These are phyloP conservation scores for Botryotinia narcissicola DNA, from an alignment of 2,329 filamentous ascomycete genomes.

Conservation along the genomic window DNA sequence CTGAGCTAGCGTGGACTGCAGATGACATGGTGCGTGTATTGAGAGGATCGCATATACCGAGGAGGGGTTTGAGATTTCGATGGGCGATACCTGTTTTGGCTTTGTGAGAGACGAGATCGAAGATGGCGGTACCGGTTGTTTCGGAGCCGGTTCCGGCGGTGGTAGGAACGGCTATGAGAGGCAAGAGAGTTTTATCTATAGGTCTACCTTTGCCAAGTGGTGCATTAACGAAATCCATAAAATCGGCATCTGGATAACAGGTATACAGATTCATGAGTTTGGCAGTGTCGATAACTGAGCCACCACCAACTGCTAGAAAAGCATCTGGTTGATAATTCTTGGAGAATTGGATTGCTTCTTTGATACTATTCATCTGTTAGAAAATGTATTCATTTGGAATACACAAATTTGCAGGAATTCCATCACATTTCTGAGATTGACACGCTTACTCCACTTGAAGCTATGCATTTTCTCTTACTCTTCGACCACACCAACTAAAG, in stretches of 20 bases:
- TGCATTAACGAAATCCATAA: slow-evolving; percentile 96
- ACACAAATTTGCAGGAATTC: background rate
- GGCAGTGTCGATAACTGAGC: slow-evolving; percentile 95
- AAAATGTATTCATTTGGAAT: background rate
- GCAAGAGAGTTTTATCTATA: slow-evolving; percentile 67
- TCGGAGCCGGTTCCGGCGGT: slow-evolving; percentile 88
- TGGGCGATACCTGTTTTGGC: slow-evolving; percentile 97
- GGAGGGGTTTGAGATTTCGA: slow-evolving; percentile 88
- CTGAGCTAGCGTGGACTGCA: slow-evolving; percentile 87
- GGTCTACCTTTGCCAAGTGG: slow-evolving; percentile 82
- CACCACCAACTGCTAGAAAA: slow-evolving; percentile 88
- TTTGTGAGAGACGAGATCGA: slow-evolving; percentile 84
- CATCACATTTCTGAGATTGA: background rate
- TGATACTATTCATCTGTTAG: slow-evolving; percentile 56
- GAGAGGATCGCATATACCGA: slow-evolving; percentile 80
- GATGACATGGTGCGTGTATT: slow-evolving; percentile 97
- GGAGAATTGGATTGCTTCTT: slow-evolving; percentile 83
- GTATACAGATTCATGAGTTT: slow-evolving; percentile 98
- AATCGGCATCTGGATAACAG: slow-evolving; percentile 85
- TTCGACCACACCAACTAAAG: background rate
- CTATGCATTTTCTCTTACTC: background rate
- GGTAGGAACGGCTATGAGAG: slow-evolving; percentile 79
- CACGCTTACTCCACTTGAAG: background rate
- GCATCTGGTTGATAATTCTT: slow-evolving; percentile 81
- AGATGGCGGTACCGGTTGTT: slow-evolving; percentile 97